A percentile compares a stretch with the other conserved stretches of the same genome.
Conservation (phyloP, 2,329 filamentous ascomycete species). For the Coleophoma cylindrospora region DNA sequence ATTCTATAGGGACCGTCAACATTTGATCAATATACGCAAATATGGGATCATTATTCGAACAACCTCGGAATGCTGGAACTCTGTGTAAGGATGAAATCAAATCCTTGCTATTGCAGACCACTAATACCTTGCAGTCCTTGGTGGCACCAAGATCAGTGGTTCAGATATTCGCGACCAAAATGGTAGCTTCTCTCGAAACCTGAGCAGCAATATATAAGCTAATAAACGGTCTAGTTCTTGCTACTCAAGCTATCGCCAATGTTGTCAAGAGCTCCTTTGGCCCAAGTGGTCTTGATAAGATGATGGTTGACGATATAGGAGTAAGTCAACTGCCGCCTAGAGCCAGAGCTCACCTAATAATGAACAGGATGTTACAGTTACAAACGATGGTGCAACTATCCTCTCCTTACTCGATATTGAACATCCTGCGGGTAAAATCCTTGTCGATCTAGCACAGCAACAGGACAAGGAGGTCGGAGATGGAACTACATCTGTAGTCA, state of each 20-base stretch:
- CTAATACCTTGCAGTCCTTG: constrained; percentile 60
- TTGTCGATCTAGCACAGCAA: constrained; percentile 95
- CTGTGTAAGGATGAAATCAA: constrained; percentile 56
- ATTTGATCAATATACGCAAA: constrained; percentile 10
- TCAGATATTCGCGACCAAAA: constrained; percentile 97
- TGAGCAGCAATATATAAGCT: constrained; percentile 2
- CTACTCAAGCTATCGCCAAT: constrained; percentile 96
- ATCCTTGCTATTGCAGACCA: constrained; percentile 2
- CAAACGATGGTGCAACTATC: constrained; percentile 97
- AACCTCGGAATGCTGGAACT: constrained; percentile 85
- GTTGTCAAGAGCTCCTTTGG: constrained; percentile 99
- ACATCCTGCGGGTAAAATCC: constrained; percentile 95
- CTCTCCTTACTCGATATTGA: constrained; percentile 93
- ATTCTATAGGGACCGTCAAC: not conserved
- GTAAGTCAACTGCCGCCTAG: constrained; percentile 41
- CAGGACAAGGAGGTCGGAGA: constrained; percentile 99
- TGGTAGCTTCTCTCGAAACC: constrained; percentile 45
- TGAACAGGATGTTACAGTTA: constrained; percentile 87
- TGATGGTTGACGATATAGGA: constrained; percentile 99
- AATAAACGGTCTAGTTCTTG: constrained; percentile 58
- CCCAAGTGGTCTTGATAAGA: constrained; percentile 95
- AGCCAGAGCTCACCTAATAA: constrained; percentile 12
- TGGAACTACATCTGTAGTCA: constrained; percentile 94
- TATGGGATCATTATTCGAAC: constrained; percentile 96
- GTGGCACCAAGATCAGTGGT: constrained; percentile 95